These are phyloP conservation scores for Oidiodendron maius DNA, from an alignment of 495 filamentous ascomycete species.

Conservation along the genomic window DNA sequence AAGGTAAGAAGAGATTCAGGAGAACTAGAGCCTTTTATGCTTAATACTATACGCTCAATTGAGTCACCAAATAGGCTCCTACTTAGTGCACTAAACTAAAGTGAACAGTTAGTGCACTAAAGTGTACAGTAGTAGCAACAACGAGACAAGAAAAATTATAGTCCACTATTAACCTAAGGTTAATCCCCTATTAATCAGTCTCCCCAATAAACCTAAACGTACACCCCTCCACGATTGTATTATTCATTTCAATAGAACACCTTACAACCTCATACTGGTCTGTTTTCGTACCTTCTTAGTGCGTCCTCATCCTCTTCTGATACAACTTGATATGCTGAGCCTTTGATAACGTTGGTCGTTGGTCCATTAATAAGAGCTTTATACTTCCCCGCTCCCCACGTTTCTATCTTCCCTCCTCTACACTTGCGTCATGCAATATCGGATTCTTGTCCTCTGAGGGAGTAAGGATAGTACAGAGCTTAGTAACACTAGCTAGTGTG, in stretches of 20 bases:
- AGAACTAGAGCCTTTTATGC: no score
- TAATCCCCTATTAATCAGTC: constrained; percentile 9
- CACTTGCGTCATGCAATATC: constrained; percentile 17
- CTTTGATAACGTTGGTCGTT: constrained; percentile 17
- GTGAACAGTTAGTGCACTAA: no score
- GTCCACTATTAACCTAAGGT: no score
- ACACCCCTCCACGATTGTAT: constrained; percentile 7
- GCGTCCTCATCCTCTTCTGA: constrained; percentile 30
- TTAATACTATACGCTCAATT: no score
- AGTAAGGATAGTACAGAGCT: constrained; percentile 20
- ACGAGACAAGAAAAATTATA: no score
- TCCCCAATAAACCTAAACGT: constrained; percentile 13
- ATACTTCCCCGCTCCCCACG: constrained; percentile 32
- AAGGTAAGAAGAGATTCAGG: no score
- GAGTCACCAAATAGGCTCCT: no score
- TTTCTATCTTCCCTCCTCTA: constrained; percentile 25
- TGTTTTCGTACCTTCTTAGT: constrained; percentile 33
- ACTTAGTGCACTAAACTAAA: no score
- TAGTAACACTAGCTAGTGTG: constrained; percentile 20
- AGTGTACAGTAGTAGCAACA: no score
- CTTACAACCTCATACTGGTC: constrained; percentile 34
- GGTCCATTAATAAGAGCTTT: constrained; percentile 33
- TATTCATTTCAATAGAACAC: constrained; percentile 25
- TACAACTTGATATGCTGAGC: constrained; percentile 30
- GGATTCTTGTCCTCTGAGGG: constrained; percentile 13